Base-by-base conservation (phyloP, 495 filamentous ascomycete species). In the Aspergillus funiculosus region DNA sequence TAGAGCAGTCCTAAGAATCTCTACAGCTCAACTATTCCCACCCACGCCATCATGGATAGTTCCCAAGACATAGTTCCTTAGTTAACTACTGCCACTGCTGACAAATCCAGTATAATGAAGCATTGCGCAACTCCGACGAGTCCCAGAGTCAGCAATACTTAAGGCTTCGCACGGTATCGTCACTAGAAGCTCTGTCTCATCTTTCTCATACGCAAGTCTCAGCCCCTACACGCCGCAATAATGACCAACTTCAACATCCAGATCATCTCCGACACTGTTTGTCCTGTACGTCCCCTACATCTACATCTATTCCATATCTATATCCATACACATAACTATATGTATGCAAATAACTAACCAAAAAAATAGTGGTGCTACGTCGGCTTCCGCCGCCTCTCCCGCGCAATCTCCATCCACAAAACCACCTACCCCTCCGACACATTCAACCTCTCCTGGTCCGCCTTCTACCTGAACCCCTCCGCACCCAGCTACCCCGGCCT, bases 191-290 rank as follows among this genome's bases (percentile, higher is more conserved):
- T n/a, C n/a, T n/a, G n/a, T n/a, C n/a, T n/a, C n/a, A n/a, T n/a
- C n/a, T n/a, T n/a, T n/a, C n/a, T n/a, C 3, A 4, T 18, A 17
- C 27, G 11, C 35, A 45, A 31, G 5, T 13, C 49, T 19, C 48
- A 70, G 21, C n/a, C n/a, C n/a, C n/a, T n/a, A n/a, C n/a, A n/a
- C n/a, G n/a, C n/a, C n/a, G n/a, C n/a, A n/a, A n/a, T n/a, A 54
- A 91, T 92, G 87, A 85, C 85, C 15, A 78, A 80, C 52, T 88
- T 87, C 72, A 73, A 76, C 28, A 86, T 92, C 61, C 74, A 84
- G 17, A 76, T 92, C 50, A 77, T 86, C 51, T 74, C 68, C 31
- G 88, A 92, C 67, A 83, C 76, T 14, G 78, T 91, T 46, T 94
- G 88, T 58, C 87, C 87, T 47, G 80, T 79, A 61, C 44, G 66